A percentile compares a stretch with the other conserved stretches of the same genome.
Evolutionary conservation across 768 basidiomycete genomes (phyloP).

Genomic region (Trichaptum fuscoviolaceum): DNA sequence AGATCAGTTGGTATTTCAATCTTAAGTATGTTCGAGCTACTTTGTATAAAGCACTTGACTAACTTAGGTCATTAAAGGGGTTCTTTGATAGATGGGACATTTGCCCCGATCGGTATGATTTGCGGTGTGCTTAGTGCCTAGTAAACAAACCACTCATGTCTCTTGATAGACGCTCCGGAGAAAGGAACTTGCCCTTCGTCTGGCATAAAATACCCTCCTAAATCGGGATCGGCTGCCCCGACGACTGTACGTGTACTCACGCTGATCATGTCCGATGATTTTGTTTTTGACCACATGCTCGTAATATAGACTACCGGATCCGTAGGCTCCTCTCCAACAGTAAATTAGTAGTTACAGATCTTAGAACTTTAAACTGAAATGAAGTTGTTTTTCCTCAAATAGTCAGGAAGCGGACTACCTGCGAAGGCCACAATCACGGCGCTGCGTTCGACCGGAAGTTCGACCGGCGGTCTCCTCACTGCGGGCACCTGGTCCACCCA

Average conservation of each 20-base stretch:
- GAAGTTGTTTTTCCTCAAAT: constrained; percentile 6
- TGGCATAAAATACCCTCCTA: constrained; percentile 58
- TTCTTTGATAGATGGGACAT: constrained; percentile 60
- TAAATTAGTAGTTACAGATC: constrained; percentile 7
- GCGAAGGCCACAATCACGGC: constrained; percentile 43
- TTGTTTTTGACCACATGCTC: constrained; percentile 4
- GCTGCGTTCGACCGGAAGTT: constrained; percentile 26
- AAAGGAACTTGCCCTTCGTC: constrained; percentile 46
- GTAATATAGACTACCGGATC: background rate
- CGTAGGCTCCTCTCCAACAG: constrained; percentile 6
- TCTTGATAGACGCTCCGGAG: constrained; percentile 41
- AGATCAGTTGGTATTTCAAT: constrained; percentile 61
- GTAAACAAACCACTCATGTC: background rate
- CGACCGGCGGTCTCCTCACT: constrained; percentile 48
- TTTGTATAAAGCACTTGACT: background rate
- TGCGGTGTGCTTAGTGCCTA: background rate
- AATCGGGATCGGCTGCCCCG: constrained; percentile 28
- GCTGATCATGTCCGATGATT: background rate
- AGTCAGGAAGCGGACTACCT: constrained; percentile 27
- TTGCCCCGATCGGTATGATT: constrained; percentile 51
- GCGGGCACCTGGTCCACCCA: constrained; percentile 57
- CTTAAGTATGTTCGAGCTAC: constrained; percentile 23
- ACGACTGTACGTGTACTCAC: constrained; percentile 17
- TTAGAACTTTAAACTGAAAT: background rate
- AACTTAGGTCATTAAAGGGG: constrained; percentile 26